These are phyloP conservation scores for Aspergillus versicolor DNA, from an alignment of 2,329 filamentous ascomycete genomes.

Conservation along the genomic window DNA sequence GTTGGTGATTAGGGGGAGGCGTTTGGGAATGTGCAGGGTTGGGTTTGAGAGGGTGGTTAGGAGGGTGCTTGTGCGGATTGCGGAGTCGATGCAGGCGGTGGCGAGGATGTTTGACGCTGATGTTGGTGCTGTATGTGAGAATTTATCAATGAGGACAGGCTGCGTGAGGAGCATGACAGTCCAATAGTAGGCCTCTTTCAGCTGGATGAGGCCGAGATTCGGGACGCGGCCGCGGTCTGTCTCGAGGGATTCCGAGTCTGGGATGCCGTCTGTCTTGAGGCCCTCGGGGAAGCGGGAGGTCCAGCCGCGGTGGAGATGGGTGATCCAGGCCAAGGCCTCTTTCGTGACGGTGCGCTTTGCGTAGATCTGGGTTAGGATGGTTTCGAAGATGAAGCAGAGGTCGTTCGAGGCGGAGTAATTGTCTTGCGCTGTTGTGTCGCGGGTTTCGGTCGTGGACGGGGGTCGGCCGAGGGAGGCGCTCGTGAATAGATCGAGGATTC, in stretches of 20 bases:
- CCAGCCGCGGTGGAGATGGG: background rate
- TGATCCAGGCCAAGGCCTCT: background rate
- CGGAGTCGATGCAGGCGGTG: conserved; percentile 1
- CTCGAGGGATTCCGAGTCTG: background rate
- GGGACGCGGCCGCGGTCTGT: conserved; percentile 4
- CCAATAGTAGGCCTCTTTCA: conserved; percentile 42
- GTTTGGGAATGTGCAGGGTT: conserved; percentile 28
- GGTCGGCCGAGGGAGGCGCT: conserved; percentile 17
- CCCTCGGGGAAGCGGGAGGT: background rate
- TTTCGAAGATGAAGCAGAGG: conserved; percentile 39
- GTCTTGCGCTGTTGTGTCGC: conserved; percentile 15
- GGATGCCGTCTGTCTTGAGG: background rate
- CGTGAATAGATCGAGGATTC: conserved; percentile 18
- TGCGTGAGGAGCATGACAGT: conserved; percentile 40
- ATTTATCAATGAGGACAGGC: conserved; percentile 37
- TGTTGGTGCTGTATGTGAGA: background rate
- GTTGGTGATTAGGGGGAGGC: conserved; percentile 39
- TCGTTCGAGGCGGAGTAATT: conserved; percentile 31
- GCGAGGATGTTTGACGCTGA: background rate
- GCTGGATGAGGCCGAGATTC: conserved; percentile 31
- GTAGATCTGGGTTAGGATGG: background rate
- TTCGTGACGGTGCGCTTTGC: background rate
- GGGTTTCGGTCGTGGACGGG: conserved; percentile 15
- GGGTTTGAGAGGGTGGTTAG: conserved; percentile 25
- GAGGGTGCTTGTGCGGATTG: conserved; percentile 22